Percentiles rank a stretch among this genome's conserved stretches.
phyloP scores from a whole-genome alignment of 148 eudicot species.

The Hydrangea macrophylla region DNA sequence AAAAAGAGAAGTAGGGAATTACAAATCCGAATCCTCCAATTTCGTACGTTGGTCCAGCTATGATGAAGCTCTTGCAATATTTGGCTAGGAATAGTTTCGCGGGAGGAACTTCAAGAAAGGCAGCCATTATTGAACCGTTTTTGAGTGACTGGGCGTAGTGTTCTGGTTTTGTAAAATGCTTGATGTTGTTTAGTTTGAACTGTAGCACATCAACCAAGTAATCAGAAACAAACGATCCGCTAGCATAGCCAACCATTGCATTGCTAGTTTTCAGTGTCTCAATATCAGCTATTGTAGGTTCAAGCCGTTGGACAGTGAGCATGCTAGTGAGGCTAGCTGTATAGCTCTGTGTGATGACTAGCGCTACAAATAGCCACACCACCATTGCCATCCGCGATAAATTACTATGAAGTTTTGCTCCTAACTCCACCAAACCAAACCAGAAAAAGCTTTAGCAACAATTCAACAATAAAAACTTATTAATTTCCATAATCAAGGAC shows the following conservation, averaged over 20 bases:
- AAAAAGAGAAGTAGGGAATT: no score
- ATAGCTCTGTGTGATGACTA: conserved; percentile 19
- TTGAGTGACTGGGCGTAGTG: no score
- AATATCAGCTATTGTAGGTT: conserved; percentile 12
- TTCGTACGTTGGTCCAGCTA: no score
- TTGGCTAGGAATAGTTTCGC: no score
- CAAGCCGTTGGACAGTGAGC: conserved; percentile 22
- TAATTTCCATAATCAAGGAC: no score
- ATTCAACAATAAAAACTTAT: no score
- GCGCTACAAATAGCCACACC: conserved; percentile 21
- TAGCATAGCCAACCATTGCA: conserved; percentile 24
- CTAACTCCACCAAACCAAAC: background rate
- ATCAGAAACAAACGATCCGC: conserved; percentile 10
- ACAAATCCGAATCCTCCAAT: no score
- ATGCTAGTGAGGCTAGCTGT: conserved; percentile 25
- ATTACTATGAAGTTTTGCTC: conserved; percentile 14
- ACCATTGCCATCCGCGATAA: conserved; percentile 16
- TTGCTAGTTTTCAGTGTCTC: conserved; percentile 17
- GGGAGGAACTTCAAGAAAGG: no score
- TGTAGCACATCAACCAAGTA: conserved; percentile 18
- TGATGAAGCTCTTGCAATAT: no score
- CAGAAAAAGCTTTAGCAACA: background rate
- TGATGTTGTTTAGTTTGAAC: conserved; percentile 15
- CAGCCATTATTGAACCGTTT: no score
- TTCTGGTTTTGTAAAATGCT: no score